Evolutionary conservation across 768 basidiomycete species (phyloP).

Genomic region (Tephrocybe sp.): DNA sequence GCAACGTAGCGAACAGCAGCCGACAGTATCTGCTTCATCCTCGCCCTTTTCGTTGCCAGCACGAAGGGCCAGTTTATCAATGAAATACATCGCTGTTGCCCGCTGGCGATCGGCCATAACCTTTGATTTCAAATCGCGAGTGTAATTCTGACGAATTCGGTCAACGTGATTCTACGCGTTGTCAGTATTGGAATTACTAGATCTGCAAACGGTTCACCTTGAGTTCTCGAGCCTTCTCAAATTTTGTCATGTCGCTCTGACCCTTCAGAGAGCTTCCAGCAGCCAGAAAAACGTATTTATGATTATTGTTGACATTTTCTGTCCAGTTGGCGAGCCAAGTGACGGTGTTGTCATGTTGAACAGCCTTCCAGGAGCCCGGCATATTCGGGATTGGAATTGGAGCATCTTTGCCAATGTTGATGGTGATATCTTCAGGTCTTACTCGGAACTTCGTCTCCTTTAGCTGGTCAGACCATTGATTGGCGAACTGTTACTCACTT

Average conservation of each 20-base stretch:
- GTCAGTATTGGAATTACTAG: neutral
- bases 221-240: slow-evolving; percentile 95
- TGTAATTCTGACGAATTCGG: slow-evolving; percentile 88
- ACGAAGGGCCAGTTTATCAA: slow-evolving; percentile 94
- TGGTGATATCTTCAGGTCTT: slow-evolving; percentile 90
- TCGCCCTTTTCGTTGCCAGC: slow-evolving; percentile 99
- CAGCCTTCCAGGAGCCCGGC: slow-evolving; percentile 87
- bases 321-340: slow-evolving; percentile 99
- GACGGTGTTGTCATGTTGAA: slow-evolving; percentile 92
- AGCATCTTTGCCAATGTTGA: slow-evolving; percentile 85
- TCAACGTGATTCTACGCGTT: slow-evolving; percentile 80
- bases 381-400: slow-evolving; percentile 86
- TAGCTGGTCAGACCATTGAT: neutral
- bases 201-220: slow-evolving; percentile 56
- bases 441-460: slow-evolving; percentile 66
- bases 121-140: slow-evolving; percentile 79
- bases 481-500: slow-evolving; percentile 50
- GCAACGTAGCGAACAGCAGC: slow-evolving; percentile 96
- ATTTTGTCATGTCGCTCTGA: slow-evolving; percentile 96
- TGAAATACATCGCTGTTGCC: slow-evolving; percentile 99
- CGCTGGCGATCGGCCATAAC: slow-evolving; percentile 94
- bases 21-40: slow-evolving; percentile 98
- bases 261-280: slow-evolving; percentile 98
- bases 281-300: slow-evolving; percentile 97
- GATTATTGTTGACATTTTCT: slow-evolving; percentile 93